Evolutionary conservation across 148 eudicot species (phyloP).

Genomic region (Silene latifolia): DNA sequence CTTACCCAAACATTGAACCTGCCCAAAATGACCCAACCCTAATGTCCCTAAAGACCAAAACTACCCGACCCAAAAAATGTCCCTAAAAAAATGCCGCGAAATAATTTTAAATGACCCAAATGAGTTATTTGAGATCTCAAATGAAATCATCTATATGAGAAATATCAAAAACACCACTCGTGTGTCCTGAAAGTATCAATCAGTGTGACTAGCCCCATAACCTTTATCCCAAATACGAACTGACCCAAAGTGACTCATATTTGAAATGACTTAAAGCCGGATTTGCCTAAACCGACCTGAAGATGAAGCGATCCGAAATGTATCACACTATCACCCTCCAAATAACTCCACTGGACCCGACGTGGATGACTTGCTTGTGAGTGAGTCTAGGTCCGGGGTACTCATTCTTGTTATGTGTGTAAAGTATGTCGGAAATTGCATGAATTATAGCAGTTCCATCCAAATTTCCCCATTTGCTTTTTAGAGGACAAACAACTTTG

Average conservation of each 20-base stretch:
- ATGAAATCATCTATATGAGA: neutral
- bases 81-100: neutral
- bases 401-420: too few relatives aligned
- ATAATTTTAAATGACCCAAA: neutral
- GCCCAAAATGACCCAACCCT: neutral
- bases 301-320: neutral
- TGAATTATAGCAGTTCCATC: too few relatives aligned
- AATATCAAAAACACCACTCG: too few relatives aligned
- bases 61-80: neutral
- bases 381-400: too few relatives aligned
- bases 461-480: too few relatives aligned
- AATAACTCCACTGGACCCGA: too few relatives aligned
- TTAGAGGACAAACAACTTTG: too few relatives aligned
- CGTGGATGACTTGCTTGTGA: too few relatives aligned
- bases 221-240: neutral
- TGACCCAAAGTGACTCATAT: neutral
- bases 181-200: too few relatives aligned
- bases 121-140: neutral
- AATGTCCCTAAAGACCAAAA: neutral
- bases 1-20: neutral
- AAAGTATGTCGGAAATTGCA: too few relatives aligned
- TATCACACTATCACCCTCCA: too few relatives aligned
- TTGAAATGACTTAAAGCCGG: neutral
- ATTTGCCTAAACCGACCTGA: neutral
- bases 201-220: neutral